These are phyloP conservation scores for Linum tenue DNA, from an alignment of 345 rosid genomes.

Conservation along the genomic window DNA sequence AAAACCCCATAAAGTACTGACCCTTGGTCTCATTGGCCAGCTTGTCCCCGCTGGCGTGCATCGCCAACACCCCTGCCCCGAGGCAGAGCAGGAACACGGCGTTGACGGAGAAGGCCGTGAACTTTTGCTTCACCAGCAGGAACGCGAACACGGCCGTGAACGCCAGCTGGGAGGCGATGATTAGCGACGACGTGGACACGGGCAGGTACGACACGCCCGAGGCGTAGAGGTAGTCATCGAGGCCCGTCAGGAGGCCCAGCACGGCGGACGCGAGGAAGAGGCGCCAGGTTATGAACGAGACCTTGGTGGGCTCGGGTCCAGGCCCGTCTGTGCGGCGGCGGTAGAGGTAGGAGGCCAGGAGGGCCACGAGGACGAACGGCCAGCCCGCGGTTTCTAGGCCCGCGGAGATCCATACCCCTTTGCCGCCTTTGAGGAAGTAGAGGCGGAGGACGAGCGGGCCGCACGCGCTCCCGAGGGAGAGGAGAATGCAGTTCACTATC, in stretches of 20 bases:
- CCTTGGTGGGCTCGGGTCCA: neutral
- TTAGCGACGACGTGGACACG: neutral
- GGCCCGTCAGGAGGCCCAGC: slow-evolving; percentile 14
- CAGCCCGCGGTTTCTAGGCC: slow-evolving; percentile 26
- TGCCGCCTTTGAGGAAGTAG: slow-evolving; percentile 24
- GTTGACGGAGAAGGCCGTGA: neutral
- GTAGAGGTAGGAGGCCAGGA: slow-evolving; percentile 16
- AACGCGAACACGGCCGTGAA: slow-evolving; percentile 1
- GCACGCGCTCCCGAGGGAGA: neutral
- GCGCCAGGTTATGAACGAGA: slow-evolving; percentile 14
- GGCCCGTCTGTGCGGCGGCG: slow-evolving; percentile 20
- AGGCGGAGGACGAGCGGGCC: slow-evolving; percentile 25
- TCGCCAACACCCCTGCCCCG: neutral
- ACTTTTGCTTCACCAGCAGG: neutral
- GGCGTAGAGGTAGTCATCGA: slow-evolving; percentile 1
- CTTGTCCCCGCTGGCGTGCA: slow-evolving; percentile 22
- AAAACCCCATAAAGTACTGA: slow-evolving; percentile 16
- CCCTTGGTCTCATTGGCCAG: slow-evolving; percentile 17
- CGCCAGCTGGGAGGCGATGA: neutral
- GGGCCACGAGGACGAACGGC: slow-evolving; percentile 20
- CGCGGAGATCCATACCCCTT: slow-evolving; percentile 24
- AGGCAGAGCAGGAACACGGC: neutral
- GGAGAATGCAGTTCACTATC: neutral
- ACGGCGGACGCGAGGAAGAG: slow-evolving; percentile 15
- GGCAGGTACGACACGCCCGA: neutral